Percentiles rank a stretch among this genome's conserved stretches.
Conservation (phyloP, 2,329 filamentous ascomycete species). For the Westerdykella sp. region DNA sequence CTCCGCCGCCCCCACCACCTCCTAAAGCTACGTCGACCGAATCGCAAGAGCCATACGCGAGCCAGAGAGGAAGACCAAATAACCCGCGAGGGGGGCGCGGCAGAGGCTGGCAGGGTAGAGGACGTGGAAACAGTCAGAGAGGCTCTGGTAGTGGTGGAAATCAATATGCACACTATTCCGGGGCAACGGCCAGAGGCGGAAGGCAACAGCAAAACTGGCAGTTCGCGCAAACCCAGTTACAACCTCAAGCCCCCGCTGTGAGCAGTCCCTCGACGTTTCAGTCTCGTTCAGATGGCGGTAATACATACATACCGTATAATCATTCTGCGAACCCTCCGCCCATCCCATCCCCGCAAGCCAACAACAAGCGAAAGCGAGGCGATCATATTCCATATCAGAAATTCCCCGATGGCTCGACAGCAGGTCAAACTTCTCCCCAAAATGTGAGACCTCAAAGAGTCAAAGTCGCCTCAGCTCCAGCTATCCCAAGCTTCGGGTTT, state of each 20-base stretch:
- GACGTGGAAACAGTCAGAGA: conserved; percentile 15
- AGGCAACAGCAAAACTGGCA: conserved; percentile 2
- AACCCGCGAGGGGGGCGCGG: conserved; percentile 25
- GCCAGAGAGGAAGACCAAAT: conserved; percentile 23
- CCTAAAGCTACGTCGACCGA: conserved; percentile 29
- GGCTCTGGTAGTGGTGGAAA: conserved; percentile 14
- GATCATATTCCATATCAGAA: conserved; percentile 7
- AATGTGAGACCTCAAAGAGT: conserved; percentile 25
- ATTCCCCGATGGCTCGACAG: too few relatives aligned
- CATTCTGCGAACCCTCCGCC: too few relatives aligned
- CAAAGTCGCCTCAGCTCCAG: conserved; percentile 29
- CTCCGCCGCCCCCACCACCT: conserved; percentile 44
- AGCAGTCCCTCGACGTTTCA: too few relatives aligned
- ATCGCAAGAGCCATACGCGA: conserved; percentile 17
- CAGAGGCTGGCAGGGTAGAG: conserved; percentile 10
- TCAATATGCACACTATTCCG: conserved; percentile 4
- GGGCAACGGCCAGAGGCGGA: conserved; percentile 6
- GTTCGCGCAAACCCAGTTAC: background rate
- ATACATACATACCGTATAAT: too few relatives aligned
- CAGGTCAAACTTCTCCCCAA: too few relatives aligned
- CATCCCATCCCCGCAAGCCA: conserved; percentile 13
- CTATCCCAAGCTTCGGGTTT: conserved; percentile 34
- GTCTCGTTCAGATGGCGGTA: too few relatives aligned
- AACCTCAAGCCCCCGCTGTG: too few relatives aligned
- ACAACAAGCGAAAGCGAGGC: conserved; percentile 25